Evolutionary conservation across 768 basidiomycete genomes (phyloP).

Genomic region (Leccinum subgranulosum): DNA sequence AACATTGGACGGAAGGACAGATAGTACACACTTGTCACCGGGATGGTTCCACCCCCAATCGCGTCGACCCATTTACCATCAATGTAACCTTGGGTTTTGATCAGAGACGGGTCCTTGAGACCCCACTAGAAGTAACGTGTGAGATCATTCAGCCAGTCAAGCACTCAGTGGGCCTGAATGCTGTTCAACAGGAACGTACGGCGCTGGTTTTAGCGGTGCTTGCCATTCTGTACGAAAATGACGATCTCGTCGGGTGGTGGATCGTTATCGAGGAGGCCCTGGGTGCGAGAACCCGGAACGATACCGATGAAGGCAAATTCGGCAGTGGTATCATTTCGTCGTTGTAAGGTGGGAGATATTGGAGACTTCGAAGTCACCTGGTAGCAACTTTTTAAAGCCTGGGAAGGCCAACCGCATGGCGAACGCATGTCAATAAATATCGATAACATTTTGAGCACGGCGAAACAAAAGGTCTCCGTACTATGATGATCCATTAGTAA

Average conservation of each 20-base stretch:
- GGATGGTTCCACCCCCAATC: constrained; percentile 65
- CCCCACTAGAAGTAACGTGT: constrained; percentile 47
- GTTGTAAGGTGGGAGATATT: not conserved
- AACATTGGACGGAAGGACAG: not conserved
- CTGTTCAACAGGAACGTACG: constrained; percentile 31
- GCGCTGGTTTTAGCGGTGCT: constrained; percentile 36
- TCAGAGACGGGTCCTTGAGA: constrained; percentile 71
- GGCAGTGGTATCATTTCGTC: constrained; percentile 13
- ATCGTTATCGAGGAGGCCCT: constrained; percentile 7
- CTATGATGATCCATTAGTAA: not conserved
- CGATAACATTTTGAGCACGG: not conserved
- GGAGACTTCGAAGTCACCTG: not conserved
- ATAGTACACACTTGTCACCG: constrained; percentile 64
- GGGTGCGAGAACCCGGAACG: constrained; percentile 18
- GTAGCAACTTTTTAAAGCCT: not conserved
- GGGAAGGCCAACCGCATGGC: constrained; percentile 5
- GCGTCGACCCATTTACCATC: constrained; percentile 86
- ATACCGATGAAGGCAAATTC: constrained; percentile 14
- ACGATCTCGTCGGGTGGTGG: constrained; percentile 6
- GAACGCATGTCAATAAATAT: not conserved
- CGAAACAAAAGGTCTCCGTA: not conserved
- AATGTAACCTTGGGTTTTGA: constrained; percentile 76
- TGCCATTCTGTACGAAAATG: constrained; percentile 47
- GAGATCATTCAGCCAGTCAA: not conserved
- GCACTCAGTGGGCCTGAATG: not conserved